Conservation (phyloP, 345 rosid species). For the Eucalyptus sp. region DNA sequence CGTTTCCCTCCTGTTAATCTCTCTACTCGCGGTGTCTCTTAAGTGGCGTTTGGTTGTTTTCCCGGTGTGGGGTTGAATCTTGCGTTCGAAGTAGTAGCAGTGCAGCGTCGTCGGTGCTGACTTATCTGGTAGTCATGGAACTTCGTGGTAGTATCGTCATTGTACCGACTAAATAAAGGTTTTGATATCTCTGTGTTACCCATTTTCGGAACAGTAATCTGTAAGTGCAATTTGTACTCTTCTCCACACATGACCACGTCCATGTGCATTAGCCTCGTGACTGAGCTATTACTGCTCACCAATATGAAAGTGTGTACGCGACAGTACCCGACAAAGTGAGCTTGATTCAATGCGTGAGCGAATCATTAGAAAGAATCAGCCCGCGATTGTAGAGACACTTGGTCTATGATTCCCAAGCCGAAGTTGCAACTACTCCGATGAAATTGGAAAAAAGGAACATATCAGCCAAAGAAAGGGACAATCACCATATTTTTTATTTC, state of each 20-base stretch:
- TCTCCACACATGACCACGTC: neutral
- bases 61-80: neutral
- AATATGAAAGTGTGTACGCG: neutral
- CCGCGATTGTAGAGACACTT: neutral
- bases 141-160: neutral
- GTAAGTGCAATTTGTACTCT: neutral
- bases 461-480: neutral
- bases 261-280: neutral
- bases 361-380: neutral
- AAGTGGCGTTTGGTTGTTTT: neutral
- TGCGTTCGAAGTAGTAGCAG: neutral
- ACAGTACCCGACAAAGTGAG: neutral
- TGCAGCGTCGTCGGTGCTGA: neutral
- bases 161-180: neutral
- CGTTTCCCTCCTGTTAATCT: constrained; percentile 67
- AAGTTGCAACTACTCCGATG: neutral
- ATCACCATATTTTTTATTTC: neutral
- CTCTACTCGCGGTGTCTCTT: neutral
- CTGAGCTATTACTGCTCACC: neutral
- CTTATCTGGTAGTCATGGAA: neutral
- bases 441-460: neutral
- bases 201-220: neutral
- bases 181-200: neutral
- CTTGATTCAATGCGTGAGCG: neutral
- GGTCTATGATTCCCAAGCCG: neutral